These are phyloP conservation scores for Gleditsia sinensis DNA, from an alignment of 306 rosid genomes.

Conservation along the genomic window DNA sequence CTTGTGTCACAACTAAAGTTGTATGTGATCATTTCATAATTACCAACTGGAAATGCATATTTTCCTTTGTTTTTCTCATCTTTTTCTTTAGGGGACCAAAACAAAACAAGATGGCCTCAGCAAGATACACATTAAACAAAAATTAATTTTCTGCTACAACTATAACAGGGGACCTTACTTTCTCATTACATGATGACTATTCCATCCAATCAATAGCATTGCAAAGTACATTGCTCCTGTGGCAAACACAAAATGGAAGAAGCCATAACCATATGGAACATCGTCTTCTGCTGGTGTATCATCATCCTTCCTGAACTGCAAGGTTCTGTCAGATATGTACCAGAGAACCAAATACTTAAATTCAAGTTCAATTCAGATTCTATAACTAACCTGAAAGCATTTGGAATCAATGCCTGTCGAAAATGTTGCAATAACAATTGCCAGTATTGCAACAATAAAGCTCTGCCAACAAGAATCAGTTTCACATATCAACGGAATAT, in stretches of 20 bases:
- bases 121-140: constrained; percentile 16
- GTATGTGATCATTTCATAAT: neutral
- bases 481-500: constrained; percentile 21
- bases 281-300: constrained; percentile 69
- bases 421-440: constrained; percentile 89
- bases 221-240: constrained; percentile 99
- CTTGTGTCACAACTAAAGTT: neutral
- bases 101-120: constrained; percentile 8
- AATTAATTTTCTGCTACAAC: no score
- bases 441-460: constrained; percentile 81
- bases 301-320: constrained; percentile 76
- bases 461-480: constrained; percentile 63
- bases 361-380: constrained; percentile 27
- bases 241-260: constrained; percentile 97
- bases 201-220: constrained; percentile 97
- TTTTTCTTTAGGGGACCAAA: neutral
- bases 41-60: constrained; percentile 15
- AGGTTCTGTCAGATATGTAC: constrained; percentile 38
- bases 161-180: constrained; percentile 49
- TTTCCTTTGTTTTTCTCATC: constrained; percentile 12
- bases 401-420: constrained; percentile 97
- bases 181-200: constrained; percentile 75
- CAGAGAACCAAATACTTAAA: constrained; percentile 21
- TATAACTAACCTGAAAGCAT: constrained; percentile 78
- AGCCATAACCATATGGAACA: constrained; percentile 96